These are phyloP conservation scores for Pyrenochaeta sp. DNA, from an alignment of 2,329 filamentous ascomycete species.

Conservation along the genomic window DNA sequence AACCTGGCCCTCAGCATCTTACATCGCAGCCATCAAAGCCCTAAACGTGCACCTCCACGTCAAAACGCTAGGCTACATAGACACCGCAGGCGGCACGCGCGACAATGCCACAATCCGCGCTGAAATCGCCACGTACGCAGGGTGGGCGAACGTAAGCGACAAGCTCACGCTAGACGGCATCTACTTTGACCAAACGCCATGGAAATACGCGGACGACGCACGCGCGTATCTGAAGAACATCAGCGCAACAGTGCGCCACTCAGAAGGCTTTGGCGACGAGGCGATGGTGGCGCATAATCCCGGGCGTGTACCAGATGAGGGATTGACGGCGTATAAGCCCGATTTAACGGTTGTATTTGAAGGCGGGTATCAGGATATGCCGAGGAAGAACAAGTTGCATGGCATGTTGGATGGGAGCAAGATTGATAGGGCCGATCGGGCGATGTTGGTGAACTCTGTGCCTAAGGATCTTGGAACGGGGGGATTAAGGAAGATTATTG, in stretches of 20 bases:
- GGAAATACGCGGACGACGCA: conserved; percentile 12
- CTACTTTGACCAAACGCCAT: conserved; percentile 61
- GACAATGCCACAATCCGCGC: conserved; percentile 24
- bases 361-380: conserved; percentile 24
- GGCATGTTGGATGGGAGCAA: conserved; percentile 10
- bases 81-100: conserved; percentile 54
- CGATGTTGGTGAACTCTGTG: conserved; percentile 27
- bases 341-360: conserved; percentile 39
- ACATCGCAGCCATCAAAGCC: conserved; percentile 52
- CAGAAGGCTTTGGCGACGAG: conserved; percentile 22
- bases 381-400: conserved; percentile 15
- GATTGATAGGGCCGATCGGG: conserved; percentile 23
- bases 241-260: conserved; percentile 27
- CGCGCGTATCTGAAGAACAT: conserved; percentile 32
- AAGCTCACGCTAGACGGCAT: conserved; percentile 54
- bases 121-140: conserved; percentile 59
- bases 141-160: conserved; percentile 53
- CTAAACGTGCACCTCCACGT: conserved; percentile 56
- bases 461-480: conserved; percentile 19
- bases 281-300: conserved; percentile 33
- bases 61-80: conserved; percentile 59
- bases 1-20: conserved; percentile 52
- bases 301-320: conserved; percentile 26
- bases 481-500: conserved; percentile 30
- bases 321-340: conserved; percentile 19